A percentile compares a stretch with the other conserved stretches of the same genome.
Evolutionary conservation across 2,329 filamentous ascomycete species (phyloP).

Genomic region (Cladosporium colombiae): DNA sequence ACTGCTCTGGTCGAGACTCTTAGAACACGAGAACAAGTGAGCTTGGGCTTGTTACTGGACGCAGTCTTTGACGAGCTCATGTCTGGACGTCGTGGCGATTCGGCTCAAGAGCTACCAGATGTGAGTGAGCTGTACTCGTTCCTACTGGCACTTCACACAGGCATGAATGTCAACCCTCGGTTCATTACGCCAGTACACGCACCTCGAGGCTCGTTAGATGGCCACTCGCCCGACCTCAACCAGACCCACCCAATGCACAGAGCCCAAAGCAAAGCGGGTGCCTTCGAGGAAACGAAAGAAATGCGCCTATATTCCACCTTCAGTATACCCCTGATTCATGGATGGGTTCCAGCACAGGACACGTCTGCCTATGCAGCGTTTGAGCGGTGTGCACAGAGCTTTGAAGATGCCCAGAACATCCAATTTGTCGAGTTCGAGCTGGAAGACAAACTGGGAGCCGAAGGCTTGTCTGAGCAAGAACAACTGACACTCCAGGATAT

Average conservation of each 20-base stretch:
- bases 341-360: conserved; percentile 75
- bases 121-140: conserved; percentile 86
- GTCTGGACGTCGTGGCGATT: conserved; percentile 68
- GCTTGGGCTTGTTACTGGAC: conserved; percentile 79
- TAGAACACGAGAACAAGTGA: conserved; percentile 80
- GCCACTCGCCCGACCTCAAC: conserved; percentile 35
- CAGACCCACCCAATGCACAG: conserved; percentile 39
- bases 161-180: conserved; percentile 96
- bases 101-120: conserved; percentile 71
- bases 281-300: conserved; percentile 83
- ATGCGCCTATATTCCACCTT: conserved; percentile 93
- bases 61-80: conserved; percentile 93
- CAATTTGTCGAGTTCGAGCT: conserved; percentile 88
- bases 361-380: conserved; percentile 71
- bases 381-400: conserved; percentile 73
- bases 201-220: conserved; percentile 28
- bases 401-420: conserved; percentile 88
- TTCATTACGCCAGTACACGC: conserved; percentile 60
- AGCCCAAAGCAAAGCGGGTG: conserved; percentile 60
- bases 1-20: conserved; percentile 78
- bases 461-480: conserved; percentile 69
- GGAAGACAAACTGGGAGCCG: conserved; percentile 70
- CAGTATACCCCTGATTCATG: conserved; percentile 83
- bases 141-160: conserved; percentile 83
- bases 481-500: conserved; percentile 82